Conservation (phyloP, 1,139 yeast species). For the Hansenula lynferdii region DNA sequence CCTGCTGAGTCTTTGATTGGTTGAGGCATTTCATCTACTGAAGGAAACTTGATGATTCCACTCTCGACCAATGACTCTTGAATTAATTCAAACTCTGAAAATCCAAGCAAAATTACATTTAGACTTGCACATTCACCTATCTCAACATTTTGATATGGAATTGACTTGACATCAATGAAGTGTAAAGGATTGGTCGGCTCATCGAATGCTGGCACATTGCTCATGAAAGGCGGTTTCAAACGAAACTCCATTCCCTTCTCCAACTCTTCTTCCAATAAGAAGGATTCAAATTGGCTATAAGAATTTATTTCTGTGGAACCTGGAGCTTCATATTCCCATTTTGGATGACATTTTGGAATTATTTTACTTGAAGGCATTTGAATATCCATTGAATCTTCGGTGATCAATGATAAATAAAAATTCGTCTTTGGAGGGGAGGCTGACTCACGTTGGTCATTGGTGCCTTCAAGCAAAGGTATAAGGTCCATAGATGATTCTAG, state of each 20-base stretch:
- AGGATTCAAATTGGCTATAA: neutral
- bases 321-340: neutral
- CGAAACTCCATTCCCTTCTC: slow-evolving; percentile 14
- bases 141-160: neutral
- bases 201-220: slow-evolving; percentile 10
- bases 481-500: no score
- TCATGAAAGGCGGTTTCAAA: slow-evolving; percentile 15
- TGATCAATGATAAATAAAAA: no score
- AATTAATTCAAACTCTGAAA: neutral
- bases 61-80: no score
- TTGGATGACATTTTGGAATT: neutral
- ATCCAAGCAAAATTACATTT: neutral
- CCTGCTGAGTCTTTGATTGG: no score
- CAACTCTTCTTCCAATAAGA: slow-evolving; percentile 9
- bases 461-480: no score
- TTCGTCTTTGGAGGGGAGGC: no score
- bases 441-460: no score
- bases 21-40: no score
- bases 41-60: no score
- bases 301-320: neutral
- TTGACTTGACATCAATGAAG: neutral
- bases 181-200: slow-evolving; percentile 10
- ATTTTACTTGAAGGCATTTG: no score
- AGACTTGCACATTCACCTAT: neutral
- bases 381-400: no score